These are phyloP conservation scores for Paramecium pentaurelia DNA, from an alignment of 73 alveolate genomes.

Conservation along the genomic window DNA sequence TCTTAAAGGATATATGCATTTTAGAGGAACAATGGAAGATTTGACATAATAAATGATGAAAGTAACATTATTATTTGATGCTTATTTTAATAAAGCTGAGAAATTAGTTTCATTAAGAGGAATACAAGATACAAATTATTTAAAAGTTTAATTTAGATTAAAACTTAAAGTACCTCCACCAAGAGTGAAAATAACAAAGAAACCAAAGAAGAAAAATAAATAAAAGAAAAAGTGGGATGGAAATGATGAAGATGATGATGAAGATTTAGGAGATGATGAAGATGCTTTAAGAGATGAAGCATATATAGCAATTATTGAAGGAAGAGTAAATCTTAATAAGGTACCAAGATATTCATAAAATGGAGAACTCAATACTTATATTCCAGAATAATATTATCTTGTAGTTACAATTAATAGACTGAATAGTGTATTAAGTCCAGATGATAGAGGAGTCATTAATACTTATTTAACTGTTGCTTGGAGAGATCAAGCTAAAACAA, in stretches of 20 bases:
- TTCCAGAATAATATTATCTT: slow-evolving; percentile 44
- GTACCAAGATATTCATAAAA: slow-evolving; percentile 35
- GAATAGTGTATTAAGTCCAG: slow-evolving; percentile 44
- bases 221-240: background rate
- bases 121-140: background rate
- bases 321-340: slow-evolving; percentile 50
- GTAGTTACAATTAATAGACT: slow-evolving; percentile 50
- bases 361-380: slow-evolving; percentile 56
- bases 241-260: slow-evolving; percentile 1
- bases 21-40: slow-evolving; percentile 64
- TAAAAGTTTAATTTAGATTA: slow-evolving; percentile 25
- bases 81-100: background rate
- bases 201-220: slow-evolving; percentile 25
- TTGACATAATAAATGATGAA: slow-evolving; percentile 43
- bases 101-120: background rate
- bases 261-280: slow-evolving; percentile 24
- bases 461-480: slow-evolving; percentile 43
- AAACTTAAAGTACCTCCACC: slow-evolving; percentile 16
- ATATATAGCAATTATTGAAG: slow-evolving; percentile 47
- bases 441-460: slow-evolving; percentile 62
- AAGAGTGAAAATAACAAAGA: slow-evolving; percentile 9
- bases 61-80: background rate
- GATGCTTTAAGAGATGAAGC: slow-evolving; percentile 56
- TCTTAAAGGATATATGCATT: slow-evolving; percentile 50
- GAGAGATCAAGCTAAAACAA: slow-evolving; percentile 52